Evolutionary conservation across 495 filamentous ascomycete species (phyloP), one percentile per base, ranked within the genome.

Genomic region (Daldinia loculata): DNA sequence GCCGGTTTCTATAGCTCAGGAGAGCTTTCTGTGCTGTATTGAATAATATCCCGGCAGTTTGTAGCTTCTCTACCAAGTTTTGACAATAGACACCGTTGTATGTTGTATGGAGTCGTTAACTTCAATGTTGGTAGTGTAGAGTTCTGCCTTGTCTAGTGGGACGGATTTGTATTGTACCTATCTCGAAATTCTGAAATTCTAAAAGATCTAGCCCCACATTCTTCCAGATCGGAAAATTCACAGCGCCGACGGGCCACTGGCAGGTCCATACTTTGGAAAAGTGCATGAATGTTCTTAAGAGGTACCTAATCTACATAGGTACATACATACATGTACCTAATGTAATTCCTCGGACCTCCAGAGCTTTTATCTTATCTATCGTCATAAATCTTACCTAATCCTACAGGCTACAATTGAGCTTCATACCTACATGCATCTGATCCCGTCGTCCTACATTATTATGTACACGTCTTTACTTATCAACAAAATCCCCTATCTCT

Each of bases 181-280:
- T 39, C 57, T 55, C 59, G 32, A 72, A 72, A 65, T 61, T 69
- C 56, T 48, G 70, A 69, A 73, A 66, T 73, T 69, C 70, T 73
- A 57, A 57, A 72, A 69, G 51, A 56, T 58, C 19, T 2, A 19
- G 70, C 12, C 56, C 70, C 70, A 69, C 61, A 65, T 58, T 52
- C 65, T 30, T 24, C 41, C 8, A 61, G 26, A 14, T 62, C 70
- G 70, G 70, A 73, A 66, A 73, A 73, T 69, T 67, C 57, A 53
- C 59, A 50, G 45, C 41, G 58, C 70, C 70, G 70, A 72, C 26
- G 24, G 1, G 53, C 51, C 48, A 43, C 41, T 22, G 2, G 12
- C 7, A 32, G 30, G 30, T n/a, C n/a, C n/a, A n/a, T 32, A 32
- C 27, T 26, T 26, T 1, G 27, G 4, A 29, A 29, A 29, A 30